phyloP scores from a whole-genome alignment of 192 early-diverging fungal species.

The Backusella mclennaniae region DNA sequence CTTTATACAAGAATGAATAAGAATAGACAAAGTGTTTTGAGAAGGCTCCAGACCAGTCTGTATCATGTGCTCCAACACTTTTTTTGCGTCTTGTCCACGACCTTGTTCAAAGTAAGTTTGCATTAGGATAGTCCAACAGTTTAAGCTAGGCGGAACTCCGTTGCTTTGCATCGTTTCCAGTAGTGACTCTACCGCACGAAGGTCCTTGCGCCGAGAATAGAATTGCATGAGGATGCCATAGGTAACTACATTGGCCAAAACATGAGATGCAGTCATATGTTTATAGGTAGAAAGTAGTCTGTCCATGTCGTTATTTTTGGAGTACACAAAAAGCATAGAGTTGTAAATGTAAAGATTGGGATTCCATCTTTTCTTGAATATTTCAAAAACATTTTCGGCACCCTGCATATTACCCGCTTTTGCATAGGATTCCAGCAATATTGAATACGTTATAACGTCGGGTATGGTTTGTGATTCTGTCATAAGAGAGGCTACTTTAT shows the following conservation, averaged over 20 bases:
- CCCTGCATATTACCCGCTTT: conserved; percentile 61
- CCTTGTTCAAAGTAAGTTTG: conserved; percentile 40
- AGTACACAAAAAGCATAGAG: conserved; percentile 76
- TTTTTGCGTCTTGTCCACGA: conserved; percentile 35
- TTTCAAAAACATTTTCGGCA: conserved; percentile 79
- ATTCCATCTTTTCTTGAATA: conserved; percentile 56
- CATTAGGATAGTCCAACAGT: conserved; percentile 51
- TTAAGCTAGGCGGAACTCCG: conserved; percentile 33
- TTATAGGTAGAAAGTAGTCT: conserved; percentile 44
- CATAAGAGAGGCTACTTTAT: conserved; percentile 17
- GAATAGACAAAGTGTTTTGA: conserved; percentile 38
- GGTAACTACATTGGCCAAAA: conserved; percentile 43
- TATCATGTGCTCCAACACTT: conserved; percentile 45
- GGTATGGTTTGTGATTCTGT: not conserved
- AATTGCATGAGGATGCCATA: conserved; percentile 45
- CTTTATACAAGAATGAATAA: conserved; percentile 43
- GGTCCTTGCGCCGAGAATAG: conserved; percentile 37
- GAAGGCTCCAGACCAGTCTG: conserved; percentile 39
- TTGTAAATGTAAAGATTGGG: conserved; percentile 81
- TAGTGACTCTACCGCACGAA: conserved; percentile 36
- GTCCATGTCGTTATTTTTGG: conserved; percentile 43
- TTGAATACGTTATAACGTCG: conserved; percentile 53
- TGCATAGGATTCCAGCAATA: conserved; percentile 78
- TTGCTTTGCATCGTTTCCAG: conserved; percentile 44
- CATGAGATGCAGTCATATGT: conserved; percentile 37